Conservation (phyloP, 192 early-diverging fungal genomes). For the Phycomyces nitens region DNA sequence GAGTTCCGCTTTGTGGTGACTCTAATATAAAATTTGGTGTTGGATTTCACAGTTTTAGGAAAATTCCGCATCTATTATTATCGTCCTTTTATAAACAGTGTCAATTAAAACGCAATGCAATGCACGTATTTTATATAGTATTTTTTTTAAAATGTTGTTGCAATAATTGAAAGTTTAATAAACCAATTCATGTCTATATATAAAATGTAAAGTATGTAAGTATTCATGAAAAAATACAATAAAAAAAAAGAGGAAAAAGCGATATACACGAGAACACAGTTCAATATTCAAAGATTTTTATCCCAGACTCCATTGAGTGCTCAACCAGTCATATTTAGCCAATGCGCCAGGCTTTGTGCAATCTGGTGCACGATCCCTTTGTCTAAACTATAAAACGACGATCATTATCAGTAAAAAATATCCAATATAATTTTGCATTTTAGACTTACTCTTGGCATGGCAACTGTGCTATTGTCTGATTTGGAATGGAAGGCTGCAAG, state of each 20-base stretch:
- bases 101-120: too few relatives aligned
- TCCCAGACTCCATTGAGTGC: slow-evolving; percentile 37
- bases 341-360: slow-evolving; percentile 21
- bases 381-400: slow-evolving; percentile 1
- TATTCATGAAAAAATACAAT: neutral
- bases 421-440: neutral
- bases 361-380: slow-evolving; percentile 14
- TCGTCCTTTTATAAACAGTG: too few relatives aligned
- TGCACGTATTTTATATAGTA: too few relatives aligned
- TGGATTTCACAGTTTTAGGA: too few relatives aligned
- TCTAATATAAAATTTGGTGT: too few relatives aligned
- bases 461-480: slow-evolving; percentile 24
- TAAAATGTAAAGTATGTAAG: too few relatives aligned
- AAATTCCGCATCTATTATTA: too few relatives aligned
- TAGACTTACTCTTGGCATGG: slow-evolving; percentile 28
- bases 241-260: neutral
- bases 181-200: too few relatives aligned
- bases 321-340: slow-evolving; percentile 27
- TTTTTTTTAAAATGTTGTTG: too few relatives aligned
- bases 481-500: slow-evolving; percentile 41
- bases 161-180: too few relatives aligned
- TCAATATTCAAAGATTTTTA: slow-evolving; percentile 10
- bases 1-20: too few relatives aligned
- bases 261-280: neutral
- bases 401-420: neutral